Conservation (phyloP, 257 asterid genomes). For the Marsdenia floribunda region DNA sequence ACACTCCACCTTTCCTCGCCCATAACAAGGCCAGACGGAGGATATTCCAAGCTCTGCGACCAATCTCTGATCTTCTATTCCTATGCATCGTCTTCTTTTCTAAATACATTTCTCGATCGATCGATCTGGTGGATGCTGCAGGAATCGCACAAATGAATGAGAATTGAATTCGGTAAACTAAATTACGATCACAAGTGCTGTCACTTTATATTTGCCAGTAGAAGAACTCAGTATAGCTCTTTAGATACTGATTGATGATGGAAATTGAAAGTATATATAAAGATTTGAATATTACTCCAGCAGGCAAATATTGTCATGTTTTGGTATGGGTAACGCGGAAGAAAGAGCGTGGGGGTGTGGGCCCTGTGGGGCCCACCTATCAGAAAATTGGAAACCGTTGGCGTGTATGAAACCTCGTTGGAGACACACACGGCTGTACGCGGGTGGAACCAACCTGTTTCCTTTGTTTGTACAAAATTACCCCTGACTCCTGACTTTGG, state of each 20-base stretch:
- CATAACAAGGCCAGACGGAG: conserved; percentile 60
- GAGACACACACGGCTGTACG: conserved; percentile 46
- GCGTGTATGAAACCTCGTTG: conserved; percentile 27
- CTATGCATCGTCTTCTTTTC: conserved; percentile 26
- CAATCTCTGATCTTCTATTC: conserved; percentile 22
- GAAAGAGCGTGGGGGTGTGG: neutral
- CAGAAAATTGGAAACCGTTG: conserved; percentile 2
- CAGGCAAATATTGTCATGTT: neutral
- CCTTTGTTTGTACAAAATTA: conserved; percentile 18
- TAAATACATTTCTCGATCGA: conserved; percentile 8
- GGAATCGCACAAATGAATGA: too few species aligned
- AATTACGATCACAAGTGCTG: neutral
- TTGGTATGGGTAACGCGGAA: conserved; percentile 22
- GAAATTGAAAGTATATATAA: too few species aligned
- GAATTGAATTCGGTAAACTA: too few species aligned
- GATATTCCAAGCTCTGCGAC: conserved; percentile 50
- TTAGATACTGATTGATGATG: neutral
- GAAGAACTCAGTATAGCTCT: neutral
- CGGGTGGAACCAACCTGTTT: conserved; percentile 18
- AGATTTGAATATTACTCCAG: too few species aligned
- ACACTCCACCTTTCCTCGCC: conserved; percentile 52
- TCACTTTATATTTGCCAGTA: conserved; percentile 1
- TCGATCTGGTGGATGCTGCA: too few species aligned
- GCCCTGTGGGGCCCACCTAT: neutral
- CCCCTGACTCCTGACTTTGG: conserved; percentile 9